Conservation (phyloP, 2,329 filamentous ascomycete species). For the Parastagonospora nodorum region DNA sequence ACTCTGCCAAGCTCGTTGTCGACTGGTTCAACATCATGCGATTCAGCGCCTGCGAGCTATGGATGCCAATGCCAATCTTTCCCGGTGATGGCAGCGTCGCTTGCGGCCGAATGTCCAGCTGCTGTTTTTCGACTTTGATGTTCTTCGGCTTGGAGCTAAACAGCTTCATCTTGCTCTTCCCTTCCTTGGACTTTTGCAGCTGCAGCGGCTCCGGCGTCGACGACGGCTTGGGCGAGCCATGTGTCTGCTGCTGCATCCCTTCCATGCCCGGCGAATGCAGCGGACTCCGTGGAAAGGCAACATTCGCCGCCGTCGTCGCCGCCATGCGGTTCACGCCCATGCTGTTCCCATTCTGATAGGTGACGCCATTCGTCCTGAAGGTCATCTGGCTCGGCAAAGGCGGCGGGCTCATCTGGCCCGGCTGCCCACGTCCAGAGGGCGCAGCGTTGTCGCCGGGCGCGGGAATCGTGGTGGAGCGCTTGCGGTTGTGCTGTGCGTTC, state of each 20-base stretch:
- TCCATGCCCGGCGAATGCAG: constrained; percentile 49
- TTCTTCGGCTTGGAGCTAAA: constrained; percentile 75
- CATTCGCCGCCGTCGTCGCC: constrained; percentile 73
- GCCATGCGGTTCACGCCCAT: constrained; percentile 65
- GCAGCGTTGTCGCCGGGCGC: constrained; percentile 50
- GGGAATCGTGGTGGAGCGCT: constrained; percentile 76
- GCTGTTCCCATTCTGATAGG: constrained; percentile 64
- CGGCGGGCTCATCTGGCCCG: constrained; percentile 57
- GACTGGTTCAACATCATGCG: constrained; percentile 67
- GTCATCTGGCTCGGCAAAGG: constrained; percentile 53
- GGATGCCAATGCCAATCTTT: constrained; percentile 67
- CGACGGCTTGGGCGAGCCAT: constrained; percentile 40
- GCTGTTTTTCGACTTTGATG: constrained; percentile 70
- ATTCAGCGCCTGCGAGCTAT: constrained; percentile 68
- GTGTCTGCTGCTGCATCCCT: constrained; percentile 23
- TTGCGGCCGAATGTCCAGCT: constrained; percentile 61
- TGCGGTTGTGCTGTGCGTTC: constrained; percentile 60
- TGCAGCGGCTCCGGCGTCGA: constrained; percentile 48
- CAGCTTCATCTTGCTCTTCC: constrained; percentile 78
- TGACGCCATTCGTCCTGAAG: constrained; percentile 49
- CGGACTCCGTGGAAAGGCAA: constrained; percentile 71
- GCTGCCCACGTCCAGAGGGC: constrained; percentile 42
- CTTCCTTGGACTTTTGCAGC: constrained; percentile 67
- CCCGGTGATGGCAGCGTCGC: constrained; percentile 68
- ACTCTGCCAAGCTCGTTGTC: constrained; percentile 71